Base-by-base conservation (phyloP, 1,139 yeast species). In the Yamadazyma trypodendri region DNA sequence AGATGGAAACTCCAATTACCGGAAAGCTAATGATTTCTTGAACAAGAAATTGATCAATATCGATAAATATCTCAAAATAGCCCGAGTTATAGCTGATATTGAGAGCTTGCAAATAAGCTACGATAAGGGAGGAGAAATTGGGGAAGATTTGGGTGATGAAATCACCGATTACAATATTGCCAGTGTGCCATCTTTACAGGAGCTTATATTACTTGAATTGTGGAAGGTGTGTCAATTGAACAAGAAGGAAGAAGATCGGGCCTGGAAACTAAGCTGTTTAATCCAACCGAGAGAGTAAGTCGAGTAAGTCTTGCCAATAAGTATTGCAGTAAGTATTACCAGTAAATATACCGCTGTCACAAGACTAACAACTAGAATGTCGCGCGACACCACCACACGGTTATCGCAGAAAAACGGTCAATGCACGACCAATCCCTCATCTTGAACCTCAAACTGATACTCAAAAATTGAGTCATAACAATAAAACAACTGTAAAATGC, bases 1-100 rank as follows among this genome's bases (percentile, higher is more conserved):
- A 35, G 97, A 90, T 52, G 97, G 97, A 14, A 89, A 88, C 56
- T 77, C 88, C 25, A 82, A 76, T 49, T 78, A 73, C 53, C 68
- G 89, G 53, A 76, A 72, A 44, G 81, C 81, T 18, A 72, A 77
- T 38, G 69, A 79, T 11, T 81, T 82, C 51, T 71, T 74, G 51
- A 72, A 68, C 48, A 78, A 75, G 47, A 76, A 76, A 47, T 71
- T 82, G 48, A 80, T 90, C 54, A 89, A 90, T 55, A 79, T 88
- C 49, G 96, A 88, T 56, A 85, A 90, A 53, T 86, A 84, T 57
- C 72, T 77, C 58, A 84, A 84, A 54, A 75, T 84, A 32, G 80
- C 95, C 3, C 71, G 81, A 43, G 76, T 86, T 32, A 75, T 89
- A 37, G 81, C 90, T n/a, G 88, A 82, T 47, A 66, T 88, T 32